Percentiles rank a stretch among this genome's conserved stretches.
These are phyloP conservation scores for Saksenaea vasiformis DNA, from an alignment of 371 early-diverging fungal species.

Conservation along the genomic window DNA sequence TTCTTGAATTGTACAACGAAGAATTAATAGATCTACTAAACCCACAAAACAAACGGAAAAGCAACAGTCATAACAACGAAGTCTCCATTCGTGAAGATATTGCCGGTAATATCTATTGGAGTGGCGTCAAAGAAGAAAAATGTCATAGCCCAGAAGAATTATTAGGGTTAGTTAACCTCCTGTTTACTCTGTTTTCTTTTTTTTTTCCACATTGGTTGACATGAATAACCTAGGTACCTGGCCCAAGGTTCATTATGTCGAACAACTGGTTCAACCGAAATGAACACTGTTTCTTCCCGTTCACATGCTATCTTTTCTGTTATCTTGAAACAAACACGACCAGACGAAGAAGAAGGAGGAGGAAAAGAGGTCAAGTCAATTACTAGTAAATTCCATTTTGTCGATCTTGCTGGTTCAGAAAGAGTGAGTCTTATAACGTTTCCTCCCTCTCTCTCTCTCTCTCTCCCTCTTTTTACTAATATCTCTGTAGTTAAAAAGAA, in stretches of 20 bases:
- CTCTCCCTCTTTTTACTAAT: background rate
- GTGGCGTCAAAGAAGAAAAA: conserved; percentile 83
- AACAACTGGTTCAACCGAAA: conserved; percentile 96
- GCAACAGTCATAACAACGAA: conserved; percentile 20
- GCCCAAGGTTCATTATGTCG: conserved; percentile 83
- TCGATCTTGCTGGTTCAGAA: conserved; percentile 93
- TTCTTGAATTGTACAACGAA: conserved; percentile 99
- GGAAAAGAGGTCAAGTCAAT: conserved; percentile 12
- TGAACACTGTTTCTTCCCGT: conserved; percentile 97
- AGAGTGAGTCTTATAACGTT: conserved; percentile 32
- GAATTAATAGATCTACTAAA: conserved; percentile 86
- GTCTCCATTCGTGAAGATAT: conserved; percentile 89
- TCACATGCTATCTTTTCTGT: conserved; percentile 98
- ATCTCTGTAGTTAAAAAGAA: conserved; percentile 77
- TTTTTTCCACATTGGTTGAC: background rate
- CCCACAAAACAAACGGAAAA: conserved; percentile 33
- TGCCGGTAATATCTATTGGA: conserved; percentile 90
- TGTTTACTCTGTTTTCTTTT: background rate
- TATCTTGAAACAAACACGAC: conserved; percentile 65
- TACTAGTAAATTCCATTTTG: conserved; percentile 88
- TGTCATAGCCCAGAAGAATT: conserved; percentile 80
- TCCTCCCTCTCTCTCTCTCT: background rate
- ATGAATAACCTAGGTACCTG: conserved; percentile 33
- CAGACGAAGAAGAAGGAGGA: conserved; percentile 15
- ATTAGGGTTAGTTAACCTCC: conserved; percentile 46